Conservation (phyloP, 2,329 filamentous ascomycete genomes). For the Aspergillus brunneoviolaceus region DNA sequence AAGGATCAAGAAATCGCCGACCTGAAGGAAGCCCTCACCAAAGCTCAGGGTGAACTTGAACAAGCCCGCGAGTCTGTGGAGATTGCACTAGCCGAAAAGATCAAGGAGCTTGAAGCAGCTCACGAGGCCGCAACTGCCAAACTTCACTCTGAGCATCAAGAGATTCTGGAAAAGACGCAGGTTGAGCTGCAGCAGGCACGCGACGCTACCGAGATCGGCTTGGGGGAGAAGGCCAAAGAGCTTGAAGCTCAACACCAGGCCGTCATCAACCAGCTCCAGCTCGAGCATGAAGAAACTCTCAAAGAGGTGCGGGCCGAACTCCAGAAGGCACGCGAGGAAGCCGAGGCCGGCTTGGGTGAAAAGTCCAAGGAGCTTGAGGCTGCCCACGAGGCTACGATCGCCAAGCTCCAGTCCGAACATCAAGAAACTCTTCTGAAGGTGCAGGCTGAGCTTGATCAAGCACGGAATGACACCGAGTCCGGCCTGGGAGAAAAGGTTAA, state of each 20-base stretch:
- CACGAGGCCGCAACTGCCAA: slow-evolving; percentile 32
- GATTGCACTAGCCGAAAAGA: slow-evolving; percentile 23
- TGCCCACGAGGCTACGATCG: slow-evolving; percentile 14
- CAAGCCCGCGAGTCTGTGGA: slow-evolving; percentile 20
- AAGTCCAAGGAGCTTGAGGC: slow-evolving; percentile 31
- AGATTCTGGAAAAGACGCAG: slow-evolving; percentile 5
- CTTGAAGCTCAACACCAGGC: slow-evolving; percentile 1
- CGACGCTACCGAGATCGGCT: background rate
- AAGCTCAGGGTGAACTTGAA: slow-evolving; percentile 36
- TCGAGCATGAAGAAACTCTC: background rate
- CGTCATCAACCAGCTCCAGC: background rate
- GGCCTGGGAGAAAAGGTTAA: slow-evolving; percentile 26
- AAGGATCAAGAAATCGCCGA: slow-evolving; percentile 39
- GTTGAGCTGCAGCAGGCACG: background rate
- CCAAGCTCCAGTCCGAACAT: slow-evolving; percentile 34
- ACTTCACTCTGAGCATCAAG: slow-evolving; percentile 4
- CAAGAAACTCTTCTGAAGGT: slow-evolving; percentile 19
- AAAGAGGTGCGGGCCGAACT: background rate
- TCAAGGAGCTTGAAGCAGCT: slow-evolving; percentile 29
- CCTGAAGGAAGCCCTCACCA: slow-evolving; percentile 34
- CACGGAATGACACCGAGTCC: slow-evolving; percentile 14
- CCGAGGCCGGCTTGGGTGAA: slow-evolving; percentile 21
- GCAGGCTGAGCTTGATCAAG: background rate
- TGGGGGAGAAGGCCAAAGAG: slow-evolving; percentile 3
- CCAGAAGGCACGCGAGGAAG: background rate